These are phyloP conservation scores for Aspergillus diversus DNA, from an alignment of 495 filamentous ascomycete species.

Conservation along the genomic window DNA sequence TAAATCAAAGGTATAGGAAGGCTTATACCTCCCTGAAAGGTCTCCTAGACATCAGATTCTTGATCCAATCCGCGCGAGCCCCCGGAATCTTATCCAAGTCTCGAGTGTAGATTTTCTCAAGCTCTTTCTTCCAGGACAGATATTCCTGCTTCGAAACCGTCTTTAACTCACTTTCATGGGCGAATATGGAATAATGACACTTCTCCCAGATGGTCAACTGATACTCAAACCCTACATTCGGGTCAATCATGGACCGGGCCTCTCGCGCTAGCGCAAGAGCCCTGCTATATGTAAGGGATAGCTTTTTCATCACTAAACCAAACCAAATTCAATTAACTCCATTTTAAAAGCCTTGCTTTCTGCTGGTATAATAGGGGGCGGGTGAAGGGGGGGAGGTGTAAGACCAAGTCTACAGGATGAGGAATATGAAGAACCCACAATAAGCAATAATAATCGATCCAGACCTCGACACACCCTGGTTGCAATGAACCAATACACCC, in stretches of 20 bases:
- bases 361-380: too few relatives aligned
- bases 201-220: slow-evolving; percentile 12
- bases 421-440: slow-evolving; percentile 1
- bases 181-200: neutral
- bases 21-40: neutral
- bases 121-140: neutral
- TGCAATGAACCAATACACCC: slow-evolving; percentile 13
- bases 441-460: slow-evolving; percentile 16
- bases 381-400: too few relatives aligned
- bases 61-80: slow-evolving; percentile 7
- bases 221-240: slow-evolving; percentile 18
- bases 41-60: neutral
- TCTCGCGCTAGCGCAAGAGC: neutral
- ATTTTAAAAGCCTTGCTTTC: too few relatives aligned
- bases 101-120: neutral
- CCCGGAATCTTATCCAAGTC: neutral
- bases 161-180: neutral
- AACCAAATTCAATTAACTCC: too few relatives aligned
- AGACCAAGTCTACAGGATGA: neutral
- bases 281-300: neutral
- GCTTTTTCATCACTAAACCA: slow-evolving; percentile 8
- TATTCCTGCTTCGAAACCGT: neutral
- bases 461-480: slow-evolving; percentile 15
- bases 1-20: too few relatives aligned
- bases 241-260: slow-evolving; percentile 1